phyloP scores from a whole-genome alignment of 2,329 filamentous ascomycete species.

The Cercospora berteroae region DNA sequence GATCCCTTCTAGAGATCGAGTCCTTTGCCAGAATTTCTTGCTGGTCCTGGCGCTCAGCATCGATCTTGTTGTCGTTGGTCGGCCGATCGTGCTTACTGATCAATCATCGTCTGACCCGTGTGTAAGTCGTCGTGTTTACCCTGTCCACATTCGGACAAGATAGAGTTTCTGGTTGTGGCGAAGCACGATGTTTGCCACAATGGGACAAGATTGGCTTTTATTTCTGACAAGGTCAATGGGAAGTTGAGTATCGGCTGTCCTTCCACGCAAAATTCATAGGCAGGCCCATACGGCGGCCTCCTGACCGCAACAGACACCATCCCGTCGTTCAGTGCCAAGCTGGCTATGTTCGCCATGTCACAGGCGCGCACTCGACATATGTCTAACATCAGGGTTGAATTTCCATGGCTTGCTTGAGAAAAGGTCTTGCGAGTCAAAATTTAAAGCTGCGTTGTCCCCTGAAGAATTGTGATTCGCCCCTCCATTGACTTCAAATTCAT shows the following conservation, averaged over 20 bases:
- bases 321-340: too few relatives aligned
- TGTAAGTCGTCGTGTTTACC: not conserved
- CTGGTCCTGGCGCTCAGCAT: not conserved
- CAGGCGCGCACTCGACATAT: too few relatives aligned
- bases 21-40: too few relatives aligned
- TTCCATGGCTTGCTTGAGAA: not conserved
- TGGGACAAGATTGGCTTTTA: not conserved
- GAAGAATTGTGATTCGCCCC: not conserved
- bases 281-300: too few relatives aligned
- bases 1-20: too few relatives aligned
- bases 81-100: not conserved
- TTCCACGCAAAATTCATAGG: too few relatives aligned
- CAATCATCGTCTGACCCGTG: not conserved
- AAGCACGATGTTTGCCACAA: not conserved
- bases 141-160: not conserved
- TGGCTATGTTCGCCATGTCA: too few relatives aligned
- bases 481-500: too few relatives aligned
- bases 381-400: too few relatives aligned
- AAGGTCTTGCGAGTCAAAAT: not conserved
- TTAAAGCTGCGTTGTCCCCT: not conserved
- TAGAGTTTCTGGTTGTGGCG: not conserved
- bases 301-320: too few relatives aligned
- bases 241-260: too few relatives aligned
- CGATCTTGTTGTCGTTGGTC: not conserved
- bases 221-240: too few relatives aligned